These are phyloP conservation scores for Reticulascus tulasneorum DNA, from an alignment of 2,329 filamentous ascomycete genomes.

Conservation along the genomic window DNA sequence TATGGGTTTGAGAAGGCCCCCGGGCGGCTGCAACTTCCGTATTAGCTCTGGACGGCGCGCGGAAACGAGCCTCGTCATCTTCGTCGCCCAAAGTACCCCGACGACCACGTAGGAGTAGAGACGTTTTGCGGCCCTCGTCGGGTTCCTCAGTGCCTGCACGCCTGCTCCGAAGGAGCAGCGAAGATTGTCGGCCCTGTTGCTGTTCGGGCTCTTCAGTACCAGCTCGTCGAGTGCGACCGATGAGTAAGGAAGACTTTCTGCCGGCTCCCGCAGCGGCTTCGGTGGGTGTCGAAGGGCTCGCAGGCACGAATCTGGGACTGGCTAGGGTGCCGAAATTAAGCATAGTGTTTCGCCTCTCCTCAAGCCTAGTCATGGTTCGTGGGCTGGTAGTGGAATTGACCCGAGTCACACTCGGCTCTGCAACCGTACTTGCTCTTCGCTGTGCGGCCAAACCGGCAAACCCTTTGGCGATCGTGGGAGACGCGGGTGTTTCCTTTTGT, in stretches of 20 bases:
- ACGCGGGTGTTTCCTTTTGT: constrained; percentile 29
- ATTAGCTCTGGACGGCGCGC: constrained; percentile 54
- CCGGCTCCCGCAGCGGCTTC: constrained; percentile 29
- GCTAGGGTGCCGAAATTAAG: constrained; percentile 41
- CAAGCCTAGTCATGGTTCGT: constrained; percentile 45
- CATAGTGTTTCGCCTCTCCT: constrained; percentile 48
- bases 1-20: constrained; percentile 34
- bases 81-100: constrained; percentile 44
- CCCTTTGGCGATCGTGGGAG: constrained; percentile 42
- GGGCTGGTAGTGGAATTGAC: constrained; percentile 36
- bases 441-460: constrained; percentile 27
- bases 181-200: constrained; percentile 46
- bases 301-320: constrained; percentile 35
- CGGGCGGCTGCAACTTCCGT: constrained; percentile 46
- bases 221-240: constrained; percentile 41
- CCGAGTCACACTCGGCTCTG: constrained; percentile 30
- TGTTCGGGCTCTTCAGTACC: constrained; percentile 48
- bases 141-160: constrained; percentile 44
- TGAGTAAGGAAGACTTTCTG: constrained; percentile 52
- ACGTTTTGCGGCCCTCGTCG: constrained; percentile 41
- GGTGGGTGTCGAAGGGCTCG: constrained; percentile 33
- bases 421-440: constrained; percentile 36
- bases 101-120: constrained; percentile 41
- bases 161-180: constrained; percentile 41
- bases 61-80: constrained; percentile 46